Evolutionary conservation across 495 filamentous ascomycete species (phyloP).

Genomic region (Aspergillus campestris): DNA sequence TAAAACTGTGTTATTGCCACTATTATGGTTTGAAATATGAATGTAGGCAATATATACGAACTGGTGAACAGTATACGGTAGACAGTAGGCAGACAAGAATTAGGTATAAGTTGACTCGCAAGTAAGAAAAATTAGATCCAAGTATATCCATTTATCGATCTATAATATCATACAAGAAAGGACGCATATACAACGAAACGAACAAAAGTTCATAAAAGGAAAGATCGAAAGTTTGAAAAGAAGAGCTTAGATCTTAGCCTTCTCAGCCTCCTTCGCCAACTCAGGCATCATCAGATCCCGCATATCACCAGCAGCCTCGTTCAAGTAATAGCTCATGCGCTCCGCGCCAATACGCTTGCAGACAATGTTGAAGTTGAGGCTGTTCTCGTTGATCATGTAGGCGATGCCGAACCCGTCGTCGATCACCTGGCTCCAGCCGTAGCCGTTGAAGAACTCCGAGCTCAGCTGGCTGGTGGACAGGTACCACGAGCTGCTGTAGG

Average conservation of each 20-base stretch:
- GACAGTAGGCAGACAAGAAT: no score
- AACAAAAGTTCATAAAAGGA: no score
- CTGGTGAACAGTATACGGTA: no score
- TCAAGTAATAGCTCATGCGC: conserved; percentile 90
- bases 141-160: no score
- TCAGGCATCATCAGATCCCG: conserved; percentile 82
- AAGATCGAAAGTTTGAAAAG: neutral
- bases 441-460: conserved; percentile 97
- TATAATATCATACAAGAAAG: no score
- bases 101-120: no score
- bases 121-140: no score
- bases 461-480: conserved; percentile 82
- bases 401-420: conserved; percentile 95
- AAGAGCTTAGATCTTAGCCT: conserved; percentile 70
- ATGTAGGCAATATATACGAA: no score
- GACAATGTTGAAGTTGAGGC: conserved; percentile 97
- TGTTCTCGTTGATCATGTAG: conserved; percentile 99
- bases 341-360: conserved; percentile 86
- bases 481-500: conserved; percentile 84
- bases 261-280: conserved; percentile 58
- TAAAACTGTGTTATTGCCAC: no score
- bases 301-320: conserved; percentile 85
- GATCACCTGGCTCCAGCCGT: conserved; percentile 98
- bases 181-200: no score
- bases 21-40: no score